phyloP scores from a whole-genome alignment of 805 yeast species.

The Saturnispora mendoncae region DNA sequence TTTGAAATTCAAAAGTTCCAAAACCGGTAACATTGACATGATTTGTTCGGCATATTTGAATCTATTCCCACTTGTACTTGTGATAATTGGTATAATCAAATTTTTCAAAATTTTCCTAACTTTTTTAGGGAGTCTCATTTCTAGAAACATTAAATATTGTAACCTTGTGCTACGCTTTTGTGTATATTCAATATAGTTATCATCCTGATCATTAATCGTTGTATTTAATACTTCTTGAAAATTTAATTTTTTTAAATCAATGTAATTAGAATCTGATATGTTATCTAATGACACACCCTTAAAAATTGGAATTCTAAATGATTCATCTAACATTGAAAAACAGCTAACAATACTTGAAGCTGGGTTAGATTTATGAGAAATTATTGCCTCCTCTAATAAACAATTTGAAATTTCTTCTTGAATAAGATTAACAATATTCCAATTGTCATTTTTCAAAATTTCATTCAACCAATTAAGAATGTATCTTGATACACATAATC shows the following conservation, averaged over 20 bases:
- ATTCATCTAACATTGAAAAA: slow-evolving; percentile 24
- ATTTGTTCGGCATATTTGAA: slow-evolving; percentile 43
- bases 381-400: slow-evolving; percentile 30
- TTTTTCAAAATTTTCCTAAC: slow-evolving; percentile 41
- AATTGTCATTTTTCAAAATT: slow-evolving; percentile 32
- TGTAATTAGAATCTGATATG: slow-evolving; percentile 1
- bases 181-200: slow-evolving; percentile 1
- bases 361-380: slow-evolving; percentile 4
- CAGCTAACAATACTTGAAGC: not conserved
- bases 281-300: slow-evolving; percentile 12
- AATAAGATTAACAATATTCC: slow-evolving; percentile 30
- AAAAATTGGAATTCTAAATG: slow-evolving; percentile 30
- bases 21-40: slow-evolving; percentile 44
- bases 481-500: slow-evolving; percentile 38
- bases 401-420: slow-evolving; percentile 37
- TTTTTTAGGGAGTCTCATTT: slow-evolving; percentile 47
- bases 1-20: slow-evolving; percentile 37
- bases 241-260: slow-evolving; percentile 2
- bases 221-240: slow-evolving; percentile 2
- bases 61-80: slow-evolving; percentile 43
- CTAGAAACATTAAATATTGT: slow-evolving; percentile 50
- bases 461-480: slow-evolving; percentile 45
- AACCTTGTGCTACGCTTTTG: slow-evolving; percentile 27
- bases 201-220: not conserved
- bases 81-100: slow-evolving; percentile 45